Evolutionary conservation across 345 rosid species (phyloP), one percentile per base, ranked within the genome.

Genomic region (Odontarrhena argentea): DNA sequence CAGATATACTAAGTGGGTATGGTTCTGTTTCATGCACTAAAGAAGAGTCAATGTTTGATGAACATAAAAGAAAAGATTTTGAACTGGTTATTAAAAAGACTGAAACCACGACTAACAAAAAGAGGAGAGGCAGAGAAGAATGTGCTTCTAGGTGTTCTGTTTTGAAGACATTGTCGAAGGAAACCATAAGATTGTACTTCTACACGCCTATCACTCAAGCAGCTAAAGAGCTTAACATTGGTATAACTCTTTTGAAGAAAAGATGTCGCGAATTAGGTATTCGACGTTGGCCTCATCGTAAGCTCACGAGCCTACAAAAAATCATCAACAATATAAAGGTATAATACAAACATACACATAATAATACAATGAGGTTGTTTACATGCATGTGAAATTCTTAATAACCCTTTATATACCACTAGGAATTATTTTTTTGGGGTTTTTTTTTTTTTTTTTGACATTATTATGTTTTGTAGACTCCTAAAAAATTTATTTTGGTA

Each of bases 131-230:
- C 55, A 46, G 55, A 45, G 47, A 67, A 55, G 47, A 67, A 6
- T 46, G 34, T 34, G 22, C 12, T 34, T 61, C 66, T 13, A 34
- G 51, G 8, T 54, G 45, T 35, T 66, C 14, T 54, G 46, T 44
- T 36, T 41, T 49, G 11, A 76, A 76, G 61, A 34, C 26, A 15
- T 57, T 84, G 55, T 65, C 85, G 0, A 79, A 79, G 59, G 44
- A 81, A 32, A 40, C 44, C 0, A 71, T 87, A 6, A 68, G 81
- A 1, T 51, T 67, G 56, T 80, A 80, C 50, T 87, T 85, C 15
- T 78, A 83, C 77, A 78, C 78, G 81, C 87, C 93, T 0, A 87
- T 87, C 9, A 72, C 81, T 2, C 83, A 77, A 51, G 93, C 93
- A 0, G 89, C 93, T 0, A 85, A 69, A 58, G 84, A 83, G 40